A percentile compares a stretch with the other conserved stretches of the same genome.
Conservation (phyloP, 176 grass and related monocot genomes). For the Poa annua region DNA sequence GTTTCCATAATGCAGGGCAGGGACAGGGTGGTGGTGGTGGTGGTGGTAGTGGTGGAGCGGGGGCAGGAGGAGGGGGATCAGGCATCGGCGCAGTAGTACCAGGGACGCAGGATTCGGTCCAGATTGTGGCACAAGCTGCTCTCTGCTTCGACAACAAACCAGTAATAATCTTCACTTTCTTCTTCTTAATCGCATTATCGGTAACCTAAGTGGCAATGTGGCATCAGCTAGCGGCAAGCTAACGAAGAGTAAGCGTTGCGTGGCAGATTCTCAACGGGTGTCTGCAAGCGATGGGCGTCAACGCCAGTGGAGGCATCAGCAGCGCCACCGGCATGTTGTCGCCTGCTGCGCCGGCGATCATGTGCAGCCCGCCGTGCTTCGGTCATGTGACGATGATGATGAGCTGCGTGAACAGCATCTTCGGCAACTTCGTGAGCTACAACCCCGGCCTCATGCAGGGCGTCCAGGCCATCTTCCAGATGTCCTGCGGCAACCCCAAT, state of each 20-base stretch:
- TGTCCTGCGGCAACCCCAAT: slow-evolving; percentile 58
- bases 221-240: not conserved
- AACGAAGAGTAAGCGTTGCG: not conserved
- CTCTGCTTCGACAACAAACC: slow-evolving; percentile 70
- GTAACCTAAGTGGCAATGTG: not conserved
- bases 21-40: slow-evolving; percentile 19
- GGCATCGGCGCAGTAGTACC: slow-evolving; percentile 32
- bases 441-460: slow-evolving; percentile 85
- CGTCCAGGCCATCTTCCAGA: slow-evolving; percentile 72
- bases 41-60: not conserved
- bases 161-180: slow-evolving; percentile 24
- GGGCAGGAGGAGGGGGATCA: slow-evolving; percentile 5
- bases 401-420: slow-evolving; percentile 66
- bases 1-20: slow-evolving; percentile 50
- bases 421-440: slow-evolving; percentile 70
- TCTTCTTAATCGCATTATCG: no score
- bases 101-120: slow-evolving; percentile 71
- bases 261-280: slow-evolving; percentile 77
- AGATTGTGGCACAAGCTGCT: slow-evolving; percentile 78
- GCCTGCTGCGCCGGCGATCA: slow-evolving; percentile 5
- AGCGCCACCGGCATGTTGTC: not conserved
- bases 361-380: slow-evolving; percentile 77
- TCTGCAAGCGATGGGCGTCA: slow-evolving; percentile 67
- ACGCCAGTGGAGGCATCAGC: slow-evolving; percentile 22
- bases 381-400: slow-evolving; percentile 70